Evolutionary conservation across 2,329 filamentous ascomycete species (phyloP), one percentile per base, ranked within the genome.

Genomic region (Ophiostoma sp.): DNA sequence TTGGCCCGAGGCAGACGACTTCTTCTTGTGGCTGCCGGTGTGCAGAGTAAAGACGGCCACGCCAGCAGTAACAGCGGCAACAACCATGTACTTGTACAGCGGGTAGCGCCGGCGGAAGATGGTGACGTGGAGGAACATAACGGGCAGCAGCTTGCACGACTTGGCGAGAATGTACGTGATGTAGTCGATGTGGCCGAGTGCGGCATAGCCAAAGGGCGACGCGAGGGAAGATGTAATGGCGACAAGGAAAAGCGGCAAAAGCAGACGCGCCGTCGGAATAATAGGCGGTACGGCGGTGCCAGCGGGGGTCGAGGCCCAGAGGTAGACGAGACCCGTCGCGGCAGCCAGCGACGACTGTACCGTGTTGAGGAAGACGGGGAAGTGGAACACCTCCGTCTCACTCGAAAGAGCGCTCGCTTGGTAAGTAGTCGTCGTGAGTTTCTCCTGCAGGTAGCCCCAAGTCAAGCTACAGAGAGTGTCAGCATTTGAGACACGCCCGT

Each of bases 81-180:
- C 93, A 71, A 99, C 95, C 60, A 91, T 85, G 82, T 99, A 99
- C 82, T 99, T 99, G 84, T 97, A 97, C 65, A 97, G 83, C 0
- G 95, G 94, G 80, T 97, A 99, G 67, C 89, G 85, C 77, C 90
- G 91, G 72, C 90, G 89, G 83, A 97, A 99, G 66, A 99, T 81
- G 64, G 93, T 94, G 77, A 98, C 87, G 82, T 99, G 94, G 57
- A 99, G 86, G 76, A 95, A 89, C 95, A 99, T 98, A 77, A 99
- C 95, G 2, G 95, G 95, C n/a, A 99, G 88, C 27, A 99, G 86
- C 83, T 99, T 99, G 89, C 95, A 99, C 76, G 90, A 94, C 82
- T 99, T 98, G 75, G 95, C 94, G 60, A 99, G 90, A 75, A 97
- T 92, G 81, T 96, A 98, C 39, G 95, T 97, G 77, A 98, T 92